phyloP scores from a whole-genome alignment of 2,329 filamentous ascomycete species.

The Aspergillus sergii region DNA sequence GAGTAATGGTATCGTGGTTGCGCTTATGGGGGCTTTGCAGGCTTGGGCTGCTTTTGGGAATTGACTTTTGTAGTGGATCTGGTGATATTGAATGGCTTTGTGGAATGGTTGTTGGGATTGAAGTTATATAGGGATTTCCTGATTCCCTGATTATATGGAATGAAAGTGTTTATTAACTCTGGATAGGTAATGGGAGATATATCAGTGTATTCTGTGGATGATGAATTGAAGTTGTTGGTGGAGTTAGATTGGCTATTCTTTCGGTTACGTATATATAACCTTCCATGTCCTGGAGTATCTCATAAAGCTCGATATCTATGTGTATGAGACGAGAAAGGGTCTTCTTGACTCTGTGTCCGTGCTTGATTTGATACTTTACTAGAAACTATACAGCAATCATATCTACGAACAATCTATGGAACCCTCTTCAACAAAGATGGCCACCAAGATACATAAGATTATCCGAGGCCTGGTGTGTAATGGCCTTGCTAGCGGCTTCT shows the following conservation, averaged over 20 bases:
- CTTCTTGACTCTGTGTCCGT: too few species aligned
- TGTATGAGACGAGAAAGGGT: background rate
- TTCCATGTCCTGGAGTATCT: background rate
- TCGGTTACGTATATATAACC: background rate
- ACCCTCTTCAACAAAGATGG: too few species aligned
- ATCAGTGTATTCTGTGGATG: background rate
- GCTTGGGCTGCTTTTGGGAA: constrained; percentile 20
- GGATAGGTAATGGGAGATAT: background rate
- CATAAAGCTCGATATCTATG: background rate
- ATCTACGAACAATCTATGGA: background rate
- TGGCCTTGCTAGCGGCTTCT: too few species aligned
- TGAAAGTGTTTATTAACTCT: constrained; percentile 14
- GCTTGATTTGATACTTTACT: background rate
- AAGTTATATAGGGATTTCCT: too few species aligned
- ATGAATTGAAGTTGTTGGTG: background rate
- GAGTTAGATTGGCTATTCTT: too few species aligned
- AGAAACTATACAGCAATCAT: background rate
- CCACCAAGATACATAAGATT: too few species aligned
- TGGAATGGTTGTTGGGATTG: too few species aligned
- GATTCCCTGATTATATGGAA: too few species aligned
- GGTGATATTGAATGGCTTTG: background rate
- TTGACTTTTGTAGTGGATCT: background rate
- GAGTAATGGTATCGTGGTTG: constrained; percentile 20
- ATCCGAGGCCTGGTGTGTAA: too few species aligned
- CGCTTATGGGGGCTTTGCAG: constrained; percentile 22